phyloP scores from a whole-genome alignment of 164 flowering plant species.

The Tetrastigma voinierianum region DNA sequence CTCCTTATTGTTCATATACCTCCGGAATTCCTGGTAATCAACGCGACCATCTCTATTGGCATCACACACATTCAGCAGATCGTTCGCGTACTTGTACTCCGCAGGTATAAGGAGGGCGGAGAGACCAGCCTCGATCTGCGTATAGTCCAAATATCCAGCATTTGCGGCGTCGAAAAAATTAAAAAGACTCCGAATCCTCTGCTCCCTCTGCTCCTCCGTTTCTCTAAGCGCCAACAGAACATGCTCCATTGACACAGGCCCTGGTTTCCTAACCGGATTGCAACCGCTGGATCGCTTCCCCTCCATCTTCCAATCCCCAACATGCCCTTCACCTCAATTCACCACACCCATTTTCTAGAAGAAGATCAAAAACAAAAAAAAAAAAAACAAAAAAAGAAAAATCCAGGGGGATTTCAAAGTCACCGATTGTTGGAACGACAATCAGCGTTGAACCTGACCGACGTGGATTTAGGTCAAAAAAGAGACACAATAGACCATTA shows the following conservation, averaged over 20 bases:
- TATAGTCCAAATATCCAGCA: conserved; percentile 25
- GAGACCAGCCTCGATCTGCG: conserved; percentile 30
- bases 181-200: conserved; percentile 22
- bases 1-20: conserved; percentile 34
- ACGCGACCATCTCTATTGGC: conserved; percentile 29
- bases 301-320: no score
- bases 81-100: conserved; percentile 30
- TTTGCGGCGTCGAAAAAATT: conserved; percentile 22
- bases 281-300: conserved; percentile 9
- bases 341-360: no score
- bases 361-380: no score
- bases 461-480: no score
- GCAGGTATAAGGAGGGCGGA: conserved; percentile 25
- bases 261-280: conserved; percentile 23
- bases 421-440: no score
- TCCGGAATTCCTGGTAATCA: conserved; percentile 26
- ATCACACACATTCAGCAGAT: conserved; percentile 29
- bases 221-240: conserved; percentile 30
- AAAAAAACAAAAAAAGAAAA: no score
- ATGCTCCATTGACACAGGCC: conserved; percentile 28
- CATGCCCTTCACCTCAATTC: no score
- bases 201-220: conserved; percentile 30
- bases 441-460: no score
- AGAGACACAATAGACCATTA: no score
- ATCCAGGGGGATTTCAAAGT: no score